Base-by-base conservation (phyloP, 2,329 filamentous ascomycete species). In the Calonectria ilicicola region DNA sequence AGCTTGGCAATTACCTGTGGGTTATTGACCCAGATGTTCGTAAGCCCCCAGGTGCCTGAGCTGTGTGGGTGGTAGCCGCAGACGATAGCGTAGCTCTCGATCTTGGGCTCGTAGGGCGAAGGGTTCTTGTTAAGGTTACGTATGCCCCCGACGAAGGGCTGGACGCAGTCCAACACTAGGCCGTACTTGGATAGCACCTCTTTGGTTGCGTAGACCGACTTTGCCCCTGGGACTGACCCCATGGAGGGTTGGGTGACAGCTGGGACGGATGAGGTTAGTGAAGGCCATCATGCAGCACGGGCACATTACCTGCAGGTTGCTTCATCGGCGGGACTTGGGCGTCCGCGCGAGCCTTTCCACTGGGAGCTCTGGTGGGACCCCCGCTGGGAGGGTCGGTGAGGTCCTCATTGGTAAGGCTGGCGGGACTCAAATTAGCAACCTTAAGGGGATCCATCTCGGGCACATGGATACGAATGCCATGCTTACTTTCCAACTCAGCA, bases 1-100 rank as follows among this genome's bases (percentile, higher is more conserved):
- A 76, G 64, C 4, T 15, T 8, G 0, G n/a, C 12, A 10, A 40
- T 44, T 5, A 76, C 9, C 4, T 10, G 2, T 2, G 21, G 5
- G 3, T 56, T 76, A 32, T 75, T 66, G 35, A 76, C 46, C 44
- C 38, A 64, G 23, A 76, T 46, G 26, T 53, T 17, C 9, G 44
- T 9, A 8, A 66, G 9, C 21, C 2, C 29, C 63, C 69, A 70
- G n/a, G 2, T 17, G 1, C 29, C 46, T 15, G 42, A 27, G 14
- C 2, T 6, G 17, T 40, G 3, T 8, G 21, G n/a, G 21, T 32
- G 44, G 23, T 46, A 46, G 19, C 62, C 62, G 35, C 46, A 62
- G 44, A 62, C 35, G 35, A 70, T 42, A 35, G 69, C 46, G 21
- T 38, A 63, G 4, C 19, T 6, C 2, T 63, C 44, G 3, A 26